These are phyloP conservation scores for Pouteria campechiana DNA, from an alignment of 179 eudicot genomes.

Conservation along the genomic window DNA sequence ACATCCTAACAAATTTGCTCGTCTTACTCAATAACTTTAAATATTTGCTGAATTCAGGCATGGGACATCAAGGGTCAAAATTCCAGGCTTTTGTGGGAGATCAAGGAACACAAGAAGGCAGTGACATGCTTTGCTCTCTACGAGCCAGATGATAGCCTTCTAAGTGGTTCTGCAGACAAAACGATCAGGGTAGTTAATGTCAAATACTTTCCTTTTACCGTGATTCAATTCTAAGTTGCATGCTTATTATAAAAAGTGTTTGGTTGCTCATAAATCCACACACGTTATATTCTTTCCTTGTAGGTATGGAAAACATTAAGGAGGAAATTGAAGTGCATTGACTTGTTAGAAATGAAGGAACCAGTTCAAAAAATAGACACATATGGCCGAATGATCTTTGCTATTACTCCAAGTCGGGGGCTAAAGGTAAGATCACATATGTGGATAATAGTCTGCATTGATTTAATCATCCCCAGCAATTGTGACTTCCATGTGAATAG, in stretches of 20 bases:
- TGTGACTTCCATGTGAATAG: too few species aligned
- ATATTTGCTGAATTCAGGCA: too few species aligned
- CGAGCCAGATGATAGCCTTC: slow-evolving; percentile 35
- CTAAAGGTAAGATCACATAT: slow-evolving; percentile 47
- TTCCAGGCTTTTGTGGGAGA: slow-evolving; percentile 22
- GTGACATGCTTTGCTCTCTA: slow-evolving; percentile 45
- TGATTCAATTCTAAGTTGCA: background rate
- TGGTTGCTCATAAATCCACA: background rate
- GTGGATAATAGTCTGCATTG: too few species aligned
- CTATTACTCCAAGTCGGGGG: slow-evolving; percentile 24
- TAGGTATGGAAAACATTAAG: slow-evolving; percentile 44
- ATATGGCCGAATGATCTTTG: slow-evolving; percentile 30
- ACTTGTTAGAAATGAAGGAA: slow-evolving; percentile 29
- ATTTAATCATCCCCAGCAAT: too few species aligned
- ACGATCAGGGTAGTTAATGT: slow-evolving; percentile 33
- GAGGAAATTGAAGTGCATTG: slow-evolving; percentile 35
- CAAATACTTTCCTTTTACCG: background rate
- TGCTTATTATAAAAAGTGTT: too few species aligned
- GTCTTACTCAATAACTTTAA: background rate
- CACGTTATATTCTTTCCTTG: background rate
- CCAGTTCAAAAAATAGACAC: slow-evolving; percentile 27
- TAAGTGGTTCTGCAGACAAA: slow-evolving; percentile 50
- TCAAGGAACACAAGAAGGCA: slow-evolving; percentile 39
- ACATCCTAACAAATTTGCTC: background rate
- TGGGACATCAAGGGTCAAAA: slow-evolving; percentile 46